A percentile compares a stretch with the other conserved stretches of the same genome.
Evolutionary conservation across 2,329 filamentous ascomycete species (phyloP).

Genomic region (Xylaria sp.): DNA sequence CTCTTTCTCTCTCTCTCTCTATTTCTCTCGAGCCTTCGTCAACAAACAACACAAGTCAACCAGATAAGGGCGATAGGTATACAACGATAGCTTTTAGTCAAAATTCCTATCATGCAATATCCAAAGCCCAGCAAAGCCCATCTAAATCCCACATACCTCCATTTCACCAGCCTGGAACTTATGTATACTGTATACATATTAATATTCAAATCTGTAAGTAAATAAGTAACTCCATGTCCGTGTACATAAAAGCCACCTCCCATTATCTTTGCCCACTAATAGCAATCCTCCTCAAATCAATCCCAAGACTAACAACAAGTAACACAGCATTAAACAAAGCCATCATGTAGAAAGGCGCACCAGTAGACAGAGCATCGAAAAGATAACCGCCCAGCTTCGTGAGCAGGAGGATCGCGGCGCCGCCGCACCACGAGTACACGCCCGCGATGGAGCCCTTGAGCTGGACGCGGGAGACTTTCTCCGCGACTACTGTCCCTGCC

Average conservation of each 20-base stretch:
- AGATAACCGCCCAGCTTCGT: slow-evolving; percentile 90
- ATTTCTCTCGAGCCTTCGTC: too few species aligned
- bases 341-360: slow-evolving; percentile 95
- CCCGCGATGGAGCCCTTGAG: slow-evolving; percentile 96
- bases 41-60: too few species aligned
- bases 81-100: too few species aligned
- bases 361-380: slow-evolving; percentile 79
- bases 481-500: slow-evolving; percentile 32
- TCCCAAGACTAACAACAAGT: slow-evolving; percentile 65
- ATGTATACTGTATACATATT: background rate
- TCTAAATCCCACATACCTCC: too few species aligned
- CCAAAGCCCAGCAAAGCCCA: too few species aligned
- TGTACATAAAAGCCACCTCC: background rate
- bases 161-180: too few species aligned
- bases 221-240: too few species aligned
- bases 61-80: too few species aligned
- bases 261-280: slow-evolving; percentile 3
- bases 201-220: background rate
- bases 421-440: slow-evolving; percentile 91
- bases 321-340: slow-evolving; percentile 84
- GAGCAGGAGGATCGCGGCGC: slow-evolving; percentile 86
- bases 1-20: too few species aligned
- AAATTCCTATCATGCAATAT: too few species aligned
- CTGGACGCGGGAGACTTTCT: slow-evolving; percentile 60
- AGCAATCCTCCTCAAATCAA: slow-evolving; percentile 55